Evolutionary conservation across 768 basidiomycete genomes (phyloP), one percentile per base, ranked within the genome.

Genomic region (Trametes villosa): DNA sequence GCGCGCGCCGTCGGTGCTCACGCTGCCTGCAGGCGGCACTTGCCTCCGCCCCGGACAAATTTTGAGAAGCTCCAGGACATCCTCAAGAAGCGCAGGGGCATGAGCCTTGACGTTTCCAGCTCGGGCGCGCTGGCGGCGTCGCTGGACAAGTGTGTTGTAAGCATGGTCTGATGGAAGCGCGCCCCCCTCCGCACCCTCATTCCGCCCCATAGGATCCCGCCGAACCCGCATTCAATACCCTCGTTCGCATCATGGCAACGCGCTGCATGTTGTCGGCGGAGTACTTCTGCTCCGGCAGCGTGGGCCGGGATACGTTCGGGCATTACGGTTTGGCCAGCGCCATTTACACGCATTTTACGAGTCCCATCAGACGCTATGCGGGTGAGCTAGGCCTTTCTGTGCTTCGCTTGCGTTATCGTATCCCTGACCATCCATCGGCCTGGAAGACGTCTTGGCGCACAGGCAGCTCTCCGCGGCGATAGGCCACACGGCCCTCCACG

Each of bases 181-280:
- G 13, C 36, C 36, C n/a, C 29, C 22, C 47, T 24, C 13, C 40
- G 18, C 29, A 33, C 30, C 30, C 70, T 24, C 57, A 62, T 44
- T 24, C 31, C 40, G 51, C 40, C 45, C 27, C 33, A 38, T 45
- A 96, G 94, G 94, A 97, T 70, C 82, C 89, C 0, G 73, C 76
- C 18, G 86, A 94, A 67, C 92, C 95, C 0, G 87, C 93, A 0
- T 98, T 99, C 81, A 99, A 98, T 68, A 98, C 95, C 0, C 84
- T 98, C 18, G 96, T 99, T 36, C 88, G 97, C 41, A 98, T 99
- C 74, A 98, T 99, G 96, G 96, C 97, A 3, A 98, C 96, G 3
- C 81, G 97, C 30, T 98, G 97, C 73, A 99, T 99, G 97, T 81
- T 98, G 26, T 89, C 96, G 0, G 97, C 97, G 20, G 97, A 99